phyloP scores from a whole-genome alignment of 495 filamentous ascomycete genomes.

The Chaetomium cochliodes region DNA sequence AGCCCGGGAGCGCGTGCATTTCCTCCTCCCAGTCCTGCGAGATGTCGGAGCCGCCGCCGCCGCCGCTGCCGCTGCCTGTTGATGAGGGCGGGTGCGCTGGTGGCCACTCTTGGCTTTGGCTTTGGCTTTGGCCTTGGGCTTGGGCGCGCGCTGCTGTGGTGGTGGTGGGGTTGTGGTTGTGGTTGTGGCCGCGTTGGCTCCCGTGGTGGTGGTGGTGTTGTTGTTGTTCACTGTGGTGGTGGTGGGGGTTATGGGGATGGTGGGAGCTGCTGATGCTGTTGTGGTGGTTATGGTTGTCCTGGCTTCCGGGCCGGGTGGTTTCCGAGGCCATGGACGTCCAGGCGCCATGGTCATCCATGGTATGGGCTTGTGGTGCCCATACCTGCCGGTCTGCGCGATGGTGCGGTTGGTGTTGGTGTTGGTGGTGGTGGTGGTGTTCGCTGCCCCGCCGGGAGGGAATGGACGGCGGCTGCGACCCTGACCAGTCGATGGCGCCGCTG shows the following conservation, averaged over 20 bases:
- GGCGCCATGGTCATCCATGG: constrained; percentile 9
- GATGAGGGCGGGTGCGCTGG: constrained; percentile 9
- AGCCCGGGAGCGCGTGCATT: neutral
- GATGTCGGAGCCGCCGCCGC: constrained; percentile 21
- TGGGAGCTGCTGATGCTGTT: no score
- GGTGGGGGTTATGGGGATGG: no score
- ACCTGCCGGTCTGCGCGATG: constrained; percentile 12
- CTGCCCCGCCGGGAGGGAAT: neutral
- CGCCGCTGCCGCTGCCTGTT: neutral
- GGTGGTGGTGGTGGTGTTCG: constrained; percentile 11
- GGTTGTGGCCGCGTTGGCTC: neutral
- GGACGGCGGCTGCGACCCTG: neutral
- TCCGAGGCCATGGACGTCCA: constrained; percentile 19
- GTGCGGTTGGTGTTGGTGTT: neutral
- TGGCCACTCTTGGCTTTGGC: constrained; percentile 16
- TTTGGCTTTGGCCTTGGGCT: no score
- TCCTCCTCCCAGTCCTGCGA: constrained; percentile 30
- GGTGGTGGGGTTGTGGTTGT: neutral
- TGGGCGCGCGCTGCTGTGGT: no score
- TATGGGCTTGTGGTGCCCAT: neutral
- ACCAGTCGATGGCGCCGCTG: constrained; percentile 1
- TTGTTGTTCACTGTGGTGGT: no score
- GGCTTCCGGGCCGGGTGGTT: neutral
- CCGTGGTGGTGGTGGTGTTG: neutral
- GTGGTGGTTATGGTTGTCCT: neutral